Base-by-base conservation (phyloP, 75 land plant genomes). In the Pinus albicaulis region DNA sequence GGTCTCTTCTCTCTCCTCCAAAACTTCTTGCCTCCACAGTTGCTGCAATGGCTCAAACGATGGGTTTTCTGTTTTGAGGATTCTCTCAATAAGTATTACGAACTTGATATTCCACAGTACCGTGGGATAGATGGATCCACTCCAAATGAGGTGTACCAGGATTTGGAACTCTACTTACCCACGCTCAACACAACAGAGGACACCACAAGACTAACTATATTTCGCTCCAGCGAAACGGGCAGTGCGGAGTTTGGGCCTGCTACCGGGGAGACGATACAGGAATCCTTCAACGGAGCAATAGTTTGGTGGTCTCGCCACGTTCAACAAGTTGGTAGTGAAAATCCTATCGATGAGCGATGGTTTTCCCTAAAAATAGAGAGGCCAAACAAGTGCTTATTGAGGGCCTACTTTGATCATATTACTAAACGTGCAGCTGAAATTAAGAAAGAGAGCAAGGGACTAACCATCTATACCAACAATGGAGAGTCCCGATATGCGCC, bases 331-430 rank as follows among this genome's bases (percentile, higher is more conserved):
- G 48, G 20, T 0, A 17, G 20, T 1, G 3, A 19, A 1, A 5
- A 0, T 23, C 7, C 4, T 65, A 48, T 44, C 76, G 74, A 28
- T 77, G 77, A 64, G 59, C 57, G 44, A 44, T 80, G 56, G 56
- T 20, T 60, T 85, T 65, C 84, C 48, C 34, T 24, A 74, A 90
- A 59, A 78, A 66, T 22, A 84, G 86, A 70, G 84, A 85, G 63
- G 57, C 70, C 25, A 57, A 77, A 5, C 74, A 82, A 79, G 34
- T 80, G 44, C 7, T 41, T 92, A 72, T 80, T 91, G n/a, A 41
- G 79, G 6, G 74, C 84, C 0, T 92, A 92, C 53, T 79, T 92
- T 34, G 78, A 86, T 10, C 76, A 74, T 78, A 77, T 92, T 55
- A 60, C 82, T 11, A 68, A 78, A 0, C 75, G 77, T 2, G 92